Base-by-base conservation (phyloP, 2,329 filamentous ascomycete genomes). In the Pseudonectria buxi region DNA sequence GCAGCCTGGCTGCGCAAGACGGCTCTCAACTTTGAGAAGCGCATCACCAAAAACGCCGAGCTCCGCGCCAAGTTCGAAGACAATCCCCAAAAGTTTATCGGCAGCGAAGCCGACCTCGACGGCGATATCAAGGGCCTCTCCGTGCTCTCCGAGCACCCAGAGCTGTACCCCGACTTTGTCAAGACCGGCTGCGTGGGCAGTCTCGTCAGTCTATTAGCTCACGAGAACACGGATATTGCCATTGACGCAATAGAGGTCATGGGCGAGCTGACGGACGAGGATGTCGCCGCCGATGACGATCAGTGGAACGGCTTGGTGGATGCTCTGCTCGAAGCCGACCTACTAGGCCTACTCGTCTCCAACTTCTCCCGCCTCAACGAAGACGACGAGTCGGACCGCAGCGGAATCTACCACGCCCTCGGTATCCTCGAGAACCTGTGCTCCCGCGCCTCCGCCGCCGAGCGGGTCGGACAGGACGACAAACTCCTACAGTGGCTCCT, bases 191-290 rank as follows among this genome's bases (percentile, higher is more conserved):
- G 79, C 40, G 78, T 80, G 1, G 75, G 64, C 4, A 89, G 82
- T 36, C 62, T 98, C 33, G 86, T 94, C 2, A 77, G 81, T 2
- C 63, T 98, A 34, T 67, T 98, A 32, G 83, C 90, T 12, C 92
- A 98, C 58, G 92, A 98, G 52, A 98, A 98, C 58, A 90, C 89
- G 1, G 92, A 98, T 55, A 94, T 98, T 46, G 88, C 92, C 10
- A 94, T 96, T 50, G 86, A 83, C 44, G 86, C 83, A 1, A 81
- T 95, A 32, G 85, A 96, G 64, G 85, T 95, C 30, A 77, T 98
- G 33, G 81, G 78, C 37, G 92, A 98, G 64, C 67, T 96, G 47
- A 94, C 87, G 11, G 92, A 96, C 51, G 89, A 98, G 56, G 90
- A 96, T 54, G 86, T 95, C 3, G 73, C 81, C 28, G 86, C 85